phyloP scores from a whole-genome alignment of 176 grass and related monocot genomes.

The Aegilops bicornis region DNA sequence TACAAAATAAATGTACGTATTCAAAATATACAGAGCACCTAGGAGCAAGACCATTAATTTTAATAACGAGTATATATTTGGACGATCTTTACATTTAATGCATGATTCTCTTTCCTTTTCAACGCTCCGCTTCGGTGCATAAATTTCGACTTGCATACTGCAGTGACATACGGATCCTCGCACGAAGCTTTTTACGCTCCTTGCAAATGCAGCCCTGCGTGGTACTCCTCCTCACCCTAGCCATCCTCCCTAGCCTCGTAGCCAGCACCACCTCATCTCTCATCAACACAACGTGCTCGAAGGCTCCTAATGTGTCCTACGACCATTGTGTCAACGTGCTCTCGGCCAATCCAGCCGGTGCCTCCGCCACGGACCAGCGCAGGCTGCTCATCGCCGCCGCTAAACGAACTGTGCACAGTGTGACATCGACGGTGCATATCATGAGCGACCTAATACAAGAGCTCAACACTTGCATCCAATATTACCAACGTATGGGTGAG shows the following conservation, averaged over 20 bases:
- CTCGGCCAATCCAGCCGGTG: neutral
- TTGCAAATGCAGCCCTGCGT: neutral
- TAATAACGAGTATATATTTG: neutral
- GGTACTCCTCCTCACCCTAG: neutral
- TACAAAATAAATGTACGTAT: no score
- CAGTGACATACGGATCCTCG: no score
- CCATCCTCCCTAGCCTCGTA: neutral
- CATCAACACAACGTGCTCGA: neutral
- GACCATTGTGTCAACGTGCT: neutral
- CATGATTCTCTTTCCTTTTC: neutral
- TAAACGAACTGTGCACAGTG: neutral
- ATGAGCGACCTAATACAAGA: neutral
- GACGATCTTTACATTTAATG: neutral
- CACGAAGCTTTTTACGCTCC: neutral
- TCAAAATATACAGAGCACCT: no score
- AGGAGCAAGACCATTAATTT: no score
- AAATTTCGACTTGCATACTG: neutral
- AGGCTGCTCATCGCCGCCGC: neutral
- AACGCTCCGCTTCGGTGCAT: neutral
- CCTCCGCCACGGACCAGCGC: neutral
- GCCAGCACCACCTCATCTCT: neutral
- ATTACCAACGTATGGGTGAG: neutral
- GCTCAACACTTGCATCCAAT: neutral
- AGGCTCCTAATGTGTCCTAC: neutral
- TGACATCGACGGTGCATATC: slow-evolving; percentile 6